Conservation (phyloP, 1,139 yeast species). For the Saccharomyces hybrid region DNA sequence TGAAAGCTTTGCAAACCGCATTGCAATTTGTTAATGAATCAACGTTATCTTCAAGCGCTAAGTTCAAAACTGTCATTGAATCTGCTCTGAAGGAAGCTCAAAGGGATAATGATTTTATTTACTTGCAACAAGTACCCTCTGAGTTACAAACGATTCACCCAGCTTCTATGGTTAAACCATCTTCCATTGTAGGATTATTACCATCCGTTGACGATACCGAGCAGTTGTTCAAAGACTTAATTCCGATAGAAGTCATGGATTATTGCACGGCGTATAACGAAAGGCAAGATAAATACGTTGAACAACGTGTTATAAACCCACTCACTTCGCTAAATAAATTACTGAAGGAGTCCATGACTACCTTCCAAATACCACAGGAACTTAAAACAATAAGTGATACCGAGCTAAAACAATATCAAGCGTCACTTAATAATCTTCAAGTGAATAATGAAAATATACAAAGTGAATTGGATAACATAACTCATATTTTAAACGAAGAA, state of each 20-base stretch:
- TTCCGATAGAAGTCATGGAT: constrained; percentile 63
- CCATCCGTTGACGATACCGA: neutral
- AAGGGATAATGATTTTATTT: constrained; percentile 74
- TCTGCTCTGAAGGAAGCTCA: constrained; percentile 51
- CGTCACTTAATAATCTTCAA: constrained; percentile 14
- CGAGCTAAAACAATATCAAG: constrained; percentile 12
- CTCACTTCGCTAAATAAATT: constrained; percentile 43
- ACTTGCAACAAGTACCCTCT: constrained; percentile 57
- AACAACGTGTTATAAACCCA: constrained; percentile 45
- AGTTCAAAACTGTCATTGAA: constrained; percentile 38
- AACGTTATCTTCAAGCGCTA: constrained; percentile 41
- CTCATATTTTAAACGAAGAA: constrained; percentile 44
- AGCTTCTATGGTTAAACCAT: constrained; percentile 51
- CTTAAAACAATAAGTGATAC: neutral
- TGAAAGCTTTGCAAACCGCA: constrained; percentile 28
- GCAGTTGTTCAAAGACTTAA: constrained; percentile 45
- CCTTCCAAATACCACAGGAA: constrained; percentile 7
- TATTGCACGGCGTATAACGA: constrained; percentile 63
- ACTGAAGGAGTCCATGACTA: constrained; percentile 28
- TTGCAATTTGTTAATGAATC: constrained; percentile 40
- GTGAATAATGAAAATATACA: constrained; percentile 10
- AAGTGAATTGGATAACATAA: constrained; percentile 36
- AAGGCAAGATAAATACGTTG: constrained; percentile 52
- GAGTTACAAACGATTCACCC: constrained; percentile 42
- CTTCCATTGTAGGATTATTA: constrained; percentile 30